Base-by-base conservation (phyloP, 805 yeast species). In the Candida parachauliodes region DNA sequence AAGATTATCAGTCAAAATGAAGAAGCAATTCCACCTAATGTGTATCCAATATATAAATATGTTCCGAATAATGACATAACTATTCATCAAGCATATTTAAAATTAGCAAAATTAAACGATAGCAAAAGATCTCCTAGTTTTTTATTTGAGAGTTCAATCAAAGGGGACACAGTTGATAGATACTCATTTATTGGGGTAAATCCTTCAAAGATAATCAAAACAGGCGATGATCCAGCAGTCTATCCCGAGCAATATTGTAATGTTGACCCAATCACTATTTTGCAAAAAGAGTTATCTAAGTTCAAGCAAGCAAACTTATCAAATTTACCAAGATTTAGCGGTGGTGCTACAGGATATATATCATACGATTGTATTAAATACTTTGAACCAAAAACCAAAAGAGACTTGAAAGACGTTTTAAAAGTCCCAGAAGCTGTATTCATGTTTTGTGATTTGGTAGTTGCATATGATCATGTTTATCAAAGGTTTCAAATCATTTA, bases 321-420 rank as follows among this genome's bases (percentile, higher is more conserved):
- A 0, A 94, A 95, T 28, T 67, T 89, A 34, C 87, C 96, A 10
- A 77, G 74, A 45, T 66, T 88, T 41, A 81, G 89, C 50, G 98
- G 99, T 41, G 99, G 99, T 46, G 98, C 98, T 5, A 75, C 91
- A 38, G 99, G 99, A 2, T 93, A 88, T 57, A 80, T 93, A 30
- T 87, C 97, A 1, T 93, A 93, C 54, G 99, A 93, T 60, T 93
- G 99, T 68, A 84, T 93, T 54, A 85, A 88, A 57, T 93, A 93
- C 62, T 93, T 93, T 49, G 99, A 93, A 65, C 99, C 99, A 42
- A 81, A 74, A 49, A 91, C 98, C 1, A 74, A 73, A 43, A 76
- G 86, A 46, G 72, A 72, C 3, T 69, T 89, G 49, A 78, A 83
- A 48, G 98, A 93, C 59, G 81, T 82, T 1, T 66, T 93, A 49